Evolutionary conservation across 805 yeast species (phyloP).

Genomic region (Kuraishia capsulata): DNA sequence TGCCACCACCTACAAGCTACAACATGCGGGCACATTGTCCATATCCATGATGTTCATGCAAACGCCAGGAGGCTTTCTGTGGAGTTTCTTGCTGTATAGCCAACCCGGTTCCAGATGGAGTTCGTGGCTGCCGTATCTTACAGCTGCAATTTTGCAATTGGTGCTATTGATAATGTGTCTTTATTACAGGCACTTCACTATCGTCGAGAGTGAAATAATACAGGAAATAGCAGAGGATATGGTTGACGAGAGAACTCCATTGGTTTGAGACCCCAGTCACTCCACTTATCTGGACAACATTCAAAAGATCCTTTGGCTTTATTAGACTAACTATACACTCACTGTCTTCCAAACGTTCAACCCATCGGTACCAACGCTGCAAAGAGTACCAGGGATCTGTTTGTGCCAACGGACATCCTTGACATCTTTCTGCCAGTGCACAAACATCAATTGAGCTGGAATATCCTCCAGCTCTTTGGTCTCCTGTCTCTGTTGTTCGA

Average conservation of each 20-base stretch:
- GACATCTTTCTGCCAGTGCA: constrained; percentile 97
- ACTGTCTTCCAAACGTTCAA: constrained; percentile 94
- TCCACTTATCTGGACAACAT: constrained; percentile 3
- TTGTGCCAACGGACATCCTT: constrained; percentile 98
- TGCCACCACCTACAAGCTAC: constrained; percentile 54
- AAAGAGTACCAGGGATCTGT: constrained; percentile 93
- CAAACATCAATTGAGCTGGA: constrained; percentile 92
- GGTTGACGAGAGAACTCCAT: background rate
- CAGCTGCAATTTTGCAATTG: constrained; percentile 65
- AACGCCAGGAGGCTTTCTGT: constrained; percentile 82
- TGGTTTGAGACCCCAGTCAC: constrained; percentile 1
- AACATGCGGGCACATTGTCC: constrained; percentile 75
- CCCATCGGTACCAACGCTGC: constrained; percentile 94
- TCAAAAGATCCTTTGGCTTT: too few relatives aligned
- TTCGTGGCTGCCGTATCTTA: constrained; percentile 72
- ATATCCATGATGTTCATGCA: constrained; percentile 77
- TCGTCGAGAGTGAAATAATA: constrained; percentile 12
- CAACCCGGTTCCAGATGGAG: constrained; percentile 81
- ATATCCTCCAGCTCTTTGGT: constrained; percentile 75
- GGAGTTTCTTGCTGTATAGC: constrained; percentile 62
- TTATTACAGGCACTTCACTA: constrained; percentile 31
- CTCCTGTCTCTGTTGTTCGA: constrained; percentile 73
- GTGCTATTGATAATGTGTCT: constrained; percentile 53
- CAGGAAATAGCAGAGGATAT: constrained; percentile 10
- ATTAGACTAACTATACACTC: constrained; percentile 47